A percentile compares a stretch with the other conserved stretches of the same genome.
Evolutionary conservation across 345 rosid species (phyloP).

Genomic region (Hevea brasiliensis): DNA sequence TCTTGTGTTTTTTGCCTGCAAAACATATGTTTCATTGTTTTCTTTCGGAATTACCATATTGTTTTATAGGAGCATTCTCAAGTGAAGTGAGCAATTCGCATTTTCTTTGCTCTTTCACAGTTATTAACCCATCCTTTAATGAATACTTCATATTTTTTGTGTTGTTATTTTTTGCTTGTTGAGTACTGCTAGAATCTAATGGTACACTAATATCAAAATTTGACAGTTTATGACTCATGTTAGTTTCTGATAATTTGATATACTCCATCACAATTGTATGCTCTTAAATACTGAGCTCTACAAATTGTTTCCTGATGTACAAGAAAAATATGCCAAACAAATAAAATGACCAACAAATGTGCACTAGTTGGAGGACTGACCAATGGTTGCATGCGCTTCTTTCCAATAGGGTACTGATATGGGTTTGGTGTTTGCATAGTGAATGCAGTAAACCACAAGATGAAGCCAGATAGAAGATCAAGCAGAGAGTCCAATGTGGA

Average conservation of each 20-base stretch:
- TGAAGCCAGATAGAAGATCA: constrained; percentile 97
- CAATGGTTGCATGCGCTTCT: constrained; percentile 98
- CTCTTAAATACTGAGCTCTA: neutral
- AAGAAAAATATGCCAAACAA: neutral
- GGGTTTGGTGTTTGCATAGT: constrained; percentile 97
- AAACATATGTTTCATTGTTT: neutral
- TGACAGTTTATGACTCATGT: neutral
- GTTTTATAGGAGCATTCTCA: neutral
- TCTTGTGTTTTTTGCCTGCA: neutral
- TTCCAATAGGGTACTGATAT: constrained; percentile 94
- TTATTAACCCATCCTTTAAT: neutral
- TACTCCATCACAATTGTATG: neutral
- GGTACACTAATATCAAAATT: neutral
- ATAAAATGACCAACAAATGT: too few species aligned
- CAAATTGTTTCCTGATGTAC: neutral
- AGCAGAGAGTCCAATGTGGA: constrained; percentile 98
- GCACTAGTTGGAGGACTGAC: constrained; percentile 41
- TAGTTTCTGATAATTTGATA: neutral
- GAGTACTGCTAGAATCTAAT: too few species aligned
- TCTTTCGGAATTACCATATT: neutral
- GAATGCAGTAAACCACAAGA: constrained; percentile 98
- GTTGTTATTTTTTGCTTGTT: neutral
- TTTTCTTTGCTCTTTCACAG: neutral
- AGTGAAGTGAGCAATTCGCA: neutral
- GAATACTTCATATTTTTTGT: neutral